Conservation (phyloP, 106 monocot species). For the Acorus calamus region DNA sequence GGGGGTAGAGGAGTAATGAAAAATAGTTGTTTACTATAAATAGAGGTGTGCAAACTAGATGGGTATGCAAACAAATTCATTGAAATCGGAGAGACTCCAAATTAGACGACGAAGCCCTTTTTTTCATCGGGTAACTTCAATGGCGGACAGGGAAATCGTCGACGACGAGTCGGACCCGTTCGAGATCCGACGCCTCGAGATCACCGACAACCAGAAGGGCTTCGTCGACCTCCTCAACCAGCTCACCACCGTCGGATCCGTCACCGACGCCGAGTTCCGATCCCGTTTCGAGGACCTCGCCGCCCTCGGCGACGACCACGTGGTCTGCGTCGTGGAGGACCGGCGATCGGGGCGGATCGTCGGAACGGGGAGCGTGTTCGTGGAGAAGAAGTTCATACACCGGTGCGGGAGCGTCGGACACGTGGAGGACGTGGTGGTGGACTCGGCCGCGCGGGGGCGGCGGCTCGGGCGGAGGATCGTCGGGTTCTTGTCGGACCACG, state of each 20-base stretch:
- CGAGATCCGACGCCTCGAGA: slow-evolving; percentile 50
- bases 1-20: too few relatives aligned
- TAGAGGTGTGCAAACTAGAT: too few relatives aligned
- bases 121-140: too few relatives aligned
- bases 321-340: slow-evolving; percentile 59
- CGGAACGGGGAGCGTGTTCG: slow-evolving; percentile 66
- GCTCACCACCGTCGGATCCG: slow-evolving; percentile 32
- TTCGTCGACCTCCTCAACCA: slow-evolving; percentile 66
- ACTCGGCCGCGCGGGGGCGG: slow-evolving; percentile 29
- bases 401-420: slow-evolving; percentile 67
- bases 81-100: too few relatives aligned
- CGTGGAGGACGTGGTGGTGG: slow-evolving; percentile 90
- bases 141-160: too few relatives aligned
- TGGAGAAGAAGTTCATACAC: slow-evolving; percentile 73
- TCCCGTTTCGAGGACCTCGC: slow-evolving; percentile 51
- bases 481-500: slow-evolving; percentile 33
- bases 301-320: slow-evolving; percentile 50
- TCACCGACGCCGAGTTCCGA: slow-evolving; percentile 39
- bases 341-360: slow-evolving; percentile 25
- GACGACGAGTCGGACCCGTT: neutral
- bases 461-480: slow-evolving; percentile 51
- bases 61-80: too few relatives aligned
- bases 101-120: too few relatives aligned
- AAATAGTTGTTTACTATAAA: too few relatives aligned
- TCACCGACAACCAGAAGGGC: slow-evolving; percentile 48